Percentiles rank a stretch among this genome's conserved stretches.
phyloP scores from a whole-genome alignment of 2,329 filamentous ascomycete species.

The Neurospora sp. region DNA sequence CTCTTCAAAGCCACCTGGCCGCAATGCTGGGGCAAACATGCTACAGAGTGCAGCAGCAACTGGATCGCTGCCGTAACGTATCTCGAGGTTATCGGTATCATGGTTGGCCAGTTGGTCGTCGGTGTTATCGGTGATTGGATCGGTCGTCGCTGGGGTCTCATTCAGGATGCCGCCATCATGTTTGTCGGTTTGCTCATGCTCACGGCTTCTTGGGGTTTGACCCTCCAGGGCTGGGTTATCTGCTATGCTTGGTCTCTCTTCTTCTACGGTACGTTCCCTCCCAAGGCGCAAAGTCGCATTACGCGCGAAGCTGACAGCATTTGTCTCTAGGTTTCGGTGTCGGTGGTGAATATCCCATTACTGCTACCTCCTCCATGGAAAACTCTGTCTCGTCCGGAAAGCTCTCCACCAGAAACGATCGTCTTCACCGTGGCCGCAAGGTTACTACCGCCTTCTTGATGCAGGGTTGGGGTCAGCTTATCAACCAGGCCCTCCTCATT shows the following conservation, averaged over 20 bases:
- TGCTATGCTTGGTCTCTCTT: slow-evolving; percentile 94
- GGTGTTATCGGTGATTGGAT: slow-evolving; percentile 66
- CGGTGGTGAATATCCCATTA: slow-evolving; percentile 93
- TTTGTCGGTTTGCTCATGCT: slow-evolving; percentile 87
- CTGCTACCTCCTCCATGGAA: slow-evolving; percentile 90
- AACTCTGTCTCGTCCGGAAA: slow-evolving; percentile 78
- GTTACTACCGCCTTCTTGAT: slow-evolving; percentile 94
- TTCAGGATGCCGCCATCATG: slow-evolving; percentile 94
- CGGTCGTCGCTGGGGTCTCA: slow-evolving; percentile 87
- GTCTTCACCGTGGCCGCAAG: slow-evolving; percentile 89
- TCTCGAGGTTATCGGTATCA: slow-evolving; percentile 89
- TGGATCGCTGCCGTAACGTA: slow-evolving; percentile 84
- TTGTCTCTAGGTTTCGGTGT: slow-evolving; percentile 41
- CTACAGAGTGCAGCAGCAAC: slow-evolving; percentile 59
- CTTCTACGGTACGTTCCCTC: slow-evolving; percentile 58
- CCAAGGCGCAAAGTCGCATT: slow-evolving; percentile 18
- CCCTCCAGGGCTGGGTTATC: slow-evolving; percentile 88
- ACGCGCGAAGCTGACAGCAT: slow-evolving; percentile 26
- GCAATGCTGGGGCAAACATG: slow-evolving; percentile 59
- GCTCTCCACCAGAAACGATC: slow-evolving; percentile 83
- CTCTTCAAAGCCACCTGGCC: slow-evolving; percentile 70
- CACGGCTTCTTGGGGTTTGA: slow-evolving; percentile 80
- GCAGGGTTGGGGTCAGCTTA: slow-evolving; percentile 96
- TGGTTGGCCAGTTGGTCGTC: slow-evolving; percentile 82
- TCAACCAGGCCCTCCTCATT: slow-evolving; percentile 88